Conservation (phyloP, 805 yeast genomes). For the Metschnikowia colocasiae region DNA sequence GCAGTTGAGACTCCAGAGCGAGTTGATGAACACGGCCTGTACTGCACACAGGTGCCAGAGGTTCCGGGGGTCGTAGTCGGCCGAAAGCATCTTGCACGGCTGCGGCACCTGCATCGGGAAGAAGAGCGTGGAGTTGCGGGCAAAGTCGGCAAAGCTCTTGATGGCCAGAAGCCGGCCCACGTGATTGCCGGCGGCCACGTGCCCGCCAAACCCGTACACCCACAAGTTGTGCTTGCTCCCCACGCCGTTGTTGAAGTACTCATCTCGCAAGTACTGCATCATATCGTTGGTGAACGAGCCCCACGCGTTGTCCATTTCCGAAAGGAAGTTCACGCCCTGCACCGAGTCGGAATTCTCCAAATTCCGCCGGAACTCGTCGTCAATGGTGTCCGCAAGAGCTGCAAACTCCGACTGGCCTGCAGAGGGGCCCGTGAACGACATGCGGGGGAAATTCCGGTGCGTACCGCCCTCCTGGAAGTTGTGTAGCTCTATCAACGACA, state of each 20-base stretch:
- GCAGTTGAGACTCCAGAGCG: slow-evolving; percentile 44
- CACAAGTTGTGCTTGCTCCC: slow-evolving; percentile 35
- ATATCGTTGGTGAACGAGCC: slow-evolving; percentile 63
- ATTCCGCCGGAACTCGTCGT: slow-evolving; percentile 51
- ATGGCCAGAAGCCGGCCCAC: slow-evolving; percentile 36
- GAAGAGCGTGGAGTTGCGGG: slow-evolving; percentile 48
- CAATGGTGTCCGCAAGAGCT: slow-evolving; percentile 33
- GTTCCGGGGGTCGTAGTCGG: slow-evolving; percentile 18
- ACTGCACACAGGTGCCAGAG: slow-evolving; percentile 42
- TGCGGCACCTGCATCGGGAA: slow-evolving; percentile 47
- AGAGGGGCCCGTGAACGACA: slow-evolving; percentile 45
- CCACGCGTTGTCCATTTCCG: slow-evolving; percentile 82
- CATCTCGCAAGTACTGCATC: slow-evolving; percentile 61
- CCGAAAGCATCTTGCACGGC: slow-evolving; percentile 3
- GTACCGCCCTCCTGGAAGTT: slow-evolving; percentile 49
- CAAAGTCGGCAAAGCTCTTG: slow-evolving; percentile 42
- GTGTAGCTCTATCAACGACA: slow-evolving; percentile 48
- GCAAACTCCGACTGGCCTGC: slow-evolving; percentile 63
- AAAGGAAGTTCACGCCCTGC: slow-evolving; percentile 64
- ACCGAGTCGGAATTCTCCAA: slow-evolving; percentile 75
- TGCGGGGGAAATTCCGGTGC: slow-evolving; percentile 29
- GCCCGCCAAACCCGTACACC: slow-evolving; percentile 21
- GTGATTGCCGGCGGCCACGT: background rate
- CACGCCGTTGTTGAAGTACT: slow-evolving; percentile 46
- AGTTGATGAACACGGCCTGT: slow-evolving; percentile 31